These are phyloP conservation scores for Dryas integrifolia DNA, from an alignment of 331 rosid genomes.

Conservation along the genomic window DNA sequence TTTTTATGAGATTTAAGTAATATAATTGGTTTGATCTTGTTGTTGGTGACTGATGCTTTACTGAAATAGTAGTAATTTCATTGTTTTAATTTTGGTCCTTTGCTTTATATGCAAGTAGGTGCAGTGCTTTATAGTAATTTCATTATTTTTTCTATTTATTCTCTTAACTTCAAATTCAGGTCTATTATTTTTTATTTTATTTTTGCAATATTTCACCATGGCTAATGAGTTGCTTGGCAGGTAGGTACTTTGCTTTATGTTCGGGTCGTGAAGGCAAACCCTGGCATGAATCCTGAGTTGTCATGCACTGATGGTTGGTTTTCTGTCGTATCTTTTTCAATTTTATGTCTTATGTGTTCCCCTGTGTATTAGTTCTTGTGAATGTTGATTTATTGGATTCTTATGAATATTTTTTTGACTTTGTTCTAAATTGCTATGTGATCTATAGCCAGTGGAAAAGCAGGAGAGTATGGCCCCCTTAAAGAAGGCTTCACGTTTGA, in stretches of 20 bases:
- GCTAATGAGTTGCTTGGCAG: conserved; percentile 44
- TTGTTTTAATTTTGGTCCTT: not conserved
- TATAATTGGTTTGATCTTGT: not conserved
- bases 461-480: conserved; percentile 69
- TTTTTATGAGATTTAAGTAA: not conserved
- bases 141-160: not conserved
- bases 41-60: not conserved
- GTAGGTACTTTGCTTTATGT: conserved; percentile 66
- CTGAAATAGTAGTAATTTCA: not conserved
- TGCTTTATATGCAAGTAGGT: not conserved
- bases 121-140: not conserved
- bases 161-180: not conserved
- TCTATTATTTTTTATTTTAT: not conserved
- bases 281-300: conserved; percentile 85
- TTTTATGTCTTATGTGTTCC: not conserved
- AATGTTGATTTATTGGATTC: conserved; percentile 12
- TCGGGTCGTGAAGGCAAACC: conserved; percentile 76
- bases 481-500: conserved; percentile 86
- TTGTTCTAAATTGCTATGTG: conserved; percentile 19
- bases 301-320: conserved; percentile 84
- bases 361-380: not conserved
- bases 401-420: conserved; percentile 8
- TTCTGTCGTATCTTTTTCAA: not conserved
- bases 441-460: conserved; percentile 68
- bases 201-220: conserved; percentile 12